A percentile compares a stretch with the other conserved stretches of the same genome.
Conservation (phyloP, 345 rosid species). For the Dipteronia sinensis region DNA sequence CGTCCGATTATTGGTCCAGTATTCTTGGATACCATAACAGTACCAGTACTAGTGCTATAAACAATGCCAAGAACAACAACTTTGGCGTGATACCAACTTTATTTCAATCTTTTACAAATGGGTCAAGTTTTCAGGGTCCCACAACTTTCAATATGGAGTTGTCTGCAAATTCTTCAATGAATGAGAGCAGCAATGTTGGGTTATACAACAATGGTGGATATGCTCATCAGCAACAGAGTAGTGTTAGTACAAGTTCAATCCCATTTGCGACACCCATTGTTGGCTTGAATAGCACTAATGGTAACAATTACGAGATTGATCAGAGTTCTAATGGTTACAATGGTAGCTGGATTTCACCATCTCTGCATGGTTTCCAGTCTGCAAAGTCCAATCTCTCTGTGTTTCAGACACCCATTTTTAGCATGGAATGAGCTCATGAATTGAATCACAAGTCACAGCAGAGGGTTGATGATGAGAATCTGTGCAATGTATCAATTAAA, state of each 20-base stretch:
- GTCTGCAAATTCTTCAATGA: constrained; percentile 24
- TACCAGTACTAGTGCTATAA: background rate
- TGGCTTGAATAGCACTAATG: constrained; percentile 31
- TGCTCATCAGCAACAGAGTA: constrained; percentile 34
- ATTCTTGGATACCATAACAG: constrained; percentile 47
- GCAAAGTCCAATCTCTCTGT: constrained; percentile 66
- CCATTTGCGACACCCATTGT: constrained; percentile 47
- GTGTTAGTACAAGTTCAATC: constrained; percentile 25
- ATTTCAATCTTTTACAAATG: constrained; percentile 18
- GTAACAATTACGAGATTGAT: constrained; percentile 29
- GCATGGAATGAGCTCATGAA: constrained; percentile 66
- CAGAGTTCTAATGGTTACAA: constrained; percentile 28
- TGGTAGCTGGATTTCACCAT: constrained; percentile 54
- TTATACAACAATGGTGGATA: constrained; percentile 39
- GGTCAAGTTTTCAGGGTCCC: constrained; percentile 22
- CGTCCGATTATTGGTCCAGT: constrained; percentile 66
- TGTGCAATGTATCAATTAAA: constrained; percentile 24
- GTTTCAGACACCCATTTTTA: constrained; percentile 88
- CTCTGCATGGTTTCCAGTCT: constrained; percentile 54
- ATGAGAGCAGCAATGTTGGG: constrained; percentile 31
- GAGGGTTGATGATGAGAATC: constrained; percentile 24
- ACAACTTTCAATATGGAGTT: constrained; percentile 34
- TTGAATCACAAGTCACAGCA: background rate
- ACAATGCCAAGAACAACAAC: constrained; percentile 25
- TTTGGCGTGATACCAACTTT: constrained; percentile 13